Base-by-base conservation (phyloP, 768 basidiomycete genomes). In the Paxillus ammoniavirescens region DNA sequence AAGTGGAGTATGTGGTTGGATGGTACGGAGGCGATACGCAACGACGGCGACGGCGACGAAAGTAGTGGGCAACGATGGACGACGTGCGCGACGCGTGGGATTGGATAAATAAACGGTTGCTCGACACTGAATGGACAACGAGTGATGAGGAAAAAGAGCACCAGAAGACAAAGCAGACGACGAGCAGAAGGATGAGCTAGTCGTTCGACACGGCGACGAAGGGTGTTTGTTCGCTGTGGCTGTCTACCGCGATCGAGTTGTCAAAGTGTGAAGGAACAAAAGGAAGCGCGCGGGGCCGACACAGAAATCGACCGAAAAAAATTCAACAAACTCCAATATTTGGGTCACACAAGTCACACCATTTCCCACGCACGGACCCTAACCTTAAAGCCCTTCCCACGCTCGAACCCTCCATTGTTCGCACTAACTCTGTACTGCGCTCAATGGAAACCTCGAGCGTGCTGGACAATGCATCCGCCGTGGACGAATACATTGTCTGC, bases 81-180 rank as follows among this genome's bases (percentile, higher is more conserved):
- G 74, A 75, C 69, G 75, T 75, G 75, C 70, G 72, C 74, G 76
- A 76, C 75, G 75, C 76, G 76, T 72, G 75, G 65, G 71, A 75
- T 49, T 60, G 58, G 68, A 67, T 71, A 71, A 72, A 73, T 71
- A 68, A 56, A 44, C 43, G 52, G 47, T 50, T 61, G 63, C 53
- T 61, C 52, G 58, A 61, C 52, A 55, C 49, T 42, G 56, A 45
- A 56, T 49, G 49, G 66, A 57, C 60, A 59, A 58, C 54, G 55
- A 62, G 55, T 51, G 57, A 56, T 49, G 59, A 63, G 54, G 53
- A 44, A 57, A 54, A 49, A 50, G 57, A 49, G 42, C 55, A 62
- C 55, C 65, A 61, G 65, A 56, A 49, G 49, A 47, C 58, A 52
- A 53, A 40, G 50, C 15, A 49, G 54, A 59, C 64, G 58, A 64